These are phyloP conservation scores for Candida ipomoeae DNA, from an alignment of 805 yeast species.

Conservation along the genomic window DNA sequence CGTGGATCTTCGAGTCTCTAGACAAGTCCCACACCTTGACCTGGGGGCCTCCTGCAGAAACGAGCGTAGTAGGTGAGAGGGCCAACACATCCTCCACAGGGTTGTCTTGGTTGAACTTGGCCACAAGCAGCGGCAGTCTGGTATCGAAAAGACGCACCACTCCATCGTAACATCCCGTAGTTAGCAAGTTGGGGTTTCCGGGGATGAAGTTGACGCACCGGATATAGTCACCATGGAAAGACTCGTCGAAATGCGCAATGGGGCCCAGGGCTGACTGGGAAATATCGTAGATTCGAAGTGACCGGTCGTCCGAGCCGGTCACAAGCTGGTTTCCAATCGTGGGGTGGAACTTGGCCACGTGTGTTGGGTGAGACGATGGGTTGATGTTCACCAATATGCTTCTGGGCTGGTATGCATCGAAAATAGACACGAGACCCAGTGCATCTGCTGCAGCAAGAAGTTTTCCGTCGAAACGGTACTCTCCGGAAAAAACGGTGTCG, in stretches of 20 bases:
- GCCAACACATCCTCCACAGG: slow-evolving; percentile 87
- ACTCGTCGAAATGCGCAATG: slow-evolving; percentile 50
- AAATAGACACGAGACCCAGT: slow-evolving; percentile 85
- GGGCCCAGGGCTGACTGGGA: slow-evolving; percentile 70
- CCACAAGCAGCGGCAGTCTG: slow-evolving; percentile 55
- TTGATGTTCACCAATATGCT: slow-evolving; percentile 72
- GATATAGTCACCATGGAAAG: slow-evolving; percentile 83
- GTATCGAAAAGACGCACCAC: slow-evolving; percentile 79
- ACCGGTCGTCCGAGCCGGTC: slow-evolving; percentile 89
- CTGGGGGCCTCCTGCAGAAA: slow-evolving; percentile 75
- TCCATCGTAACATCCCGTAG: slow-evolving; percentile 95
- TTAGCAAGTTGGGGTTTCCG: slow-evolving; percentile 68
- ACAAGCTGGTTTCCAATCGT: slow-evolving; percentile 66
- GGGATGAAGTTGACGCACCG: slow-evolving; percentile 79
- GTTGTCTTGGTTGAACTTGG: slow-evolving; percentile 60
- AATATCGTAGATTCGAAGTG: slow-evolving; percentile 84
- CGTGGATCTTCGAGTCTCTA: slow-evolving; percentile 65
- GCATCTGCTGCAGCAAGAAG: slow-evolving; percentile 93
- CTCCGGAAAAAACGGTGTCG: slow-evolving; percentile 89
- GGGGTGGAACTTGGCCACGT: slow-evolving; percentile 90
- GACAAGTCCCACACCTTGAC: slow-evolving; percentile 91
- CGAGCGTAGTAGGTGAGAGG: slow-evolving; percentile 66
- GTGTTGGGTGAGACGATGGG: slow-evolving; percentile 86
- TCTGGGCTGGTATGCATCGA: slow-evolving; percentile 77
- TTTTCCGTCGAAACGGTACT: slow-evolving; percentile 87